Base-by-base conservation (phyloP, 257 asterid genomes). In the Nicotiana otophora region DNA sequence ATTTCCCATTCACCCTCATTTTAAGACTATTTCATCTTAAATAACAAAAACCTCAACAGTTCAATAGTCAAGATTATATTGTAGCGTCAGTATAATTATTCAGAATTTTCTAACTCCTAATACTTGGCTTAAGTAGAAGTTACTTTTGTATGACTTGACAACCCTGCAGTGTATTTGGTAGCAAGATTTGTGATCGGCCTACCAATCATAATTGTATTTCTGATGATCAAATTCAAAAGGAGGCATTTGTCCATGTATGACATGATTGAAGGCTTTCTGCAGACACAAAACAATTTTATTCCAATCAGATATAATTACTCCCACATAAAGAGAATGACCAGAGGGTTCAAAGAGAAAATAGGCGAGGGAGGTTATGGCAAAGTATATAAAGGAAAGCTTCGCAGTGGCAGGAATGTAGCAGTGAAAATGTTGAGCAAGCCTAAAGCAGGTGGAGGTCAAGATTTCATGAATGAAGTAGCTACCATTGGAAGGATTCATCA, bases 401-500 rank as follows among this genome's bases (percentile, higher is more conserved):
- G 83, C 20, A 89, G 94, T 26, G 91, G 92, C 3, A 87, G 87
- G 0, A 65, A 46, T 31, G 84, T 89, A 57, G 94, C 89, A 26
- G 92, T 91, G 28, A 91, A 89, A 82, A 80, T 91, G 75, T 83
- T 89, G 88, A 89, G 61, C 5, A 90, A 86, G 54, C 82, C 89
- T 5, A 83, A 78, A 58, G 67, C 87, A 12, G 84, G 75, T 12
- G 84, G 75, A 15, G 89, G 86, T 57, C 92, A 90, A 61, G 93
- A 90, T 55, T 89, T 91, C 79, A 86, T 91, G 58, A 91, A 86
- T 63, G 94, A 91, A 83, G 89, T 91, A 19, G 87, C 87, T 81
- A 86, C 90, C 26, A 88, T 89, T 14, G 94, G 94, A 2, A 84
- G 89, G 10, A 91, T 91, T 23, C 92, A 91, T 78, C 92, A 91